Evolutionary conservation across 1,284 basidiomycete species (phyloP), one percentile per base, ranked within the genome.

Genomic region (Thelephora terrestris): DNA sequence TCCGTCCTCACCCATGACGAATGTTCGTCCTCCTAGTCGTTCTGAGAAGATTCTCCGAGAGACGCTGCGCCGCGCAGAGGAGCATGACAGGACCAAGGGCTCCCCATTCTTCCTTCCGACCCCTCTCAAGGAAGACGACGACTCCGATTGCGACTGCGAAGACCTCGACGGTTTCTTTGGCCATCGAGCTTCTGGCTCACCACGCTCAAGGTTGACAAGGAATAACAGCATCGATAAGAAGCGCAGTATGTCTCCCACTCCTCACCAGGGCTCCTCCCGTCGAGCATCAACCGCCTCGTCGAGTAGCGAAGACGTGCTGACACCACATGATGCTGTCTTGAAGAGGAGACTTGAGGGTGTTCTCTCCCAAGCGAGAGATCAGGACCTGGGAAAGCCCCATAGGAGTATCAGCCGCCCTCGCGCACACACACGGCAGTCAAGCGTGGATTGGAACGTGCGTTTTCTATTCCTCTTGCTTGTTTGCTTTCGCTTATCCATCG

Each of bases 41-140:
- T 78, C 76, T 17, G 75, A 80, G 56, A 71, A 71, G 17, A 70
- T 81, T 34, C 69, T 81, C 35, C 68, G 79, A 46, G 71, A 78
- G 47, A 72, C 80, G 2, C 71, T 82, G 36, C 66, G 74, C 49
- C 70, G 69, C 46, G 78, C 77, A 52, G 70, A 75, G 47, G 66
- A 65, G 44, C 62, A 63, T 29, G 64, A 65, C 20, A 57, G 65
- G 46, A 43, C 59, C 45, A 10, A 42, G 5, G 39, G 25, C 20
- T 42, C 39, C 5, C 39, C 39, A 23, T 25, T 42, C 5, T 23
- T 23, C 21, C 39, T 42, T 14, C 39, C 20, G 39, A 42, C 39
- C 17, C 39, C 20, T 18, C 20, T 21, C 21, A 21, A 18, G 12
- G 17, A 46, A 9, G 46, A 49, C 43, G 55, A 58, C 37, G 43